These are phyloP conservation scores for Penicillium sp. DNA, from an alignment of 2,329 filamentous ascomycete genomes.

Conservation along the genomic window DNA sequence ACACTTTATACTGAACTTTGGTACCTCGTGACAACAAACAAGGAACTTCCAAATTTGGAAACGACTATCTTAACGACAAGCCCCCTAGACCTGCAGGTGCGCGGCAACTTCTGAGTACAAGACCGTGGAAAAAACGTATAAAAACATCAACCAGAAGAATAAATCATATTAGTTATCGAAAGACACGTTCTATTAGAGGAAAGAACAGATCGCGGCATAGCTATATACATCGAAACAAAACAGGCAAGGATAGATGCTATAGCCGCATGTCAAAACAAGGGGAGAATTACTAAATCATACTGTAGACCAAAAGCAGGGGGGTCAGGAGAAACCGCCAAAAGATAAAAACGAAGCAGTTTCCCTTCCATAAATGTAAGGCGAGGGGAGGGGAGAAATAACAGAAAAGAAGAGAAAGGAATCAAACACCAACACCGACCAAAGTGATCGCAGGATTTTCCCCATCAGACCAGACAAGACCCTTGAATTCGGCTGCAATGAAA, in stretches of 20 bases:
- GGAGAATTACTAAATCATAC: constrained; percentile 27
- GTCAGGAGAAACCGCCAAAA: background rate
- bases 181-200: constrained; percentile 23
- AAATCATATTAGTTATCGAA: constrained; percentile 20
- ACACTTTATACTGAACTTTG: no score
- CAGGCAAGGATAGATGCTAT: constrained; percentile 19
- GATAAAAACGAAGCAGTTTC: background rate
- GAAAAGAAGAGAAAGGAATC: constrained; percentile 17
- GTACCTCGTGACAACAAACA: no score
- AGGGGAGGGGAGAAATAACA: background rate
- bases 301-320: constrained; percentile 11
- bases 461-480: constrained; percentile 15
- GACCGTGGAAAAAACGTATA: background rate
- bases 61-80: background rate
- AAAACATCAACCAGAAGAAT: constrained; percentile 12
- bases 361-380: constrained; percentile 7
- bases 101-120: background rate
- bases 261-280: constrained; percentile 12
- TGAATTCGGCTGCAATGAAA: constrained; percentile 26
- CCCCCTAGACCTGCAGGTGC: background rate
- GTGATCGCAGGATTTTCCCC: constrained; percentile 16
- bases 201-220: constrained; percentile 17
- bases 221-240: constrained; percentile 27
- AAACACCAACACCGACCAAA: constrained; percentile 29
- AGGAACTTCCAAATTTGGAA: background rate